Conservation (phyloP, 1,139 yeast genomes). For the Candida glucosophila region DNA sequence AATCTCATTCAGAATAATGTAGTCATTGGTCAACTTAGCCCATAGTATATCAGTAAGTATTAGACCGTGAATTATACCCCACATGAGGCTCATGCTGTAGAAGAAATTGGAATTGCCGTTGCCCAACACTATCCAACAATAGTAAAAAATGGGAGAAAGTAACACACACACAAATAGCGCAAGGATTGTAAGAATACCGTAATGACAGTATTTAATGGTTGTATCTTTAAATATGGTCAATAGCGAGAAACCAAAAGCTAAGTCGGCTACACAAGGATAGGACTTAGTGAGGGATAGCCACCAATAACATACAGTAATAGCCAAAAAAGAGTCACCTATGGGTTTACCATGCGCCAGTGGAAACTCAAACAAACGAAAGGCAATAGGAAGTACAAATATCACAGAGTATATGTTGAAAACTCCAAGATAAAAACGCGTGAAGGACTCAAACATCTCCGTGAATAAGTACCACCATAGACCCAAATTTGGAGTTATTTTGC, state of each 20-base stretch:
- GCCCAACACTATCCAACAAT: conserved; percentile 89
- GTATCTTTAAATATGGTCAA: conserved; percentile 47
- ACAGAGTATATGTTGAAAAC: conserved; percentile 75
- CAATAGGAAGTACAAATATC: conserved; percentile 63
- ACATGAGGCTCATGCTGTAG: conserved; percentile 83
- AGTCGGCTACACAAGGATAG: conserved; percentile 83
- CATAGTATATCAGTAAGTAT: conserved; percentile 72
- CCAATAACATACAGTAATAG: conserved; percentile 52
- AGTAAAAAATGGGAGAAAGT: conserved; percentile 83
- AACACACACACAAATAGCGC: conserved; percentile 29
- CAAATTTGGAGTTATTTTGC: conserved; percentile 71
- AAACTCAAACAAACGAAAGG: conserved; percentile 50
- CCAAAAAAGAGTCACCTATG: conserved; percentile 53
- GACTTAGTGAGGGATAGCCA: conserved; percentile 71
- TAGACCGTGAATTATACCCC: conserved; percentile 64
- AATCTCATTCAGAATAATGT: conserved; percentile 38
- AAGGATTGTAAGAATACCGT: conserved; percentile 25
- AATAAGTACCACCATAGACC: conserved; percentile 99
- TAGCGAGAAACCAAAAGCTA: conserved; percentile 59
- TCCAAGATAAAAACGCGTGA: conserved; percentile 73
- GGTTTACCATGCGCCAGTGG: conserved; percentile 3
- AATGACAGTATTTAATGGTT: conserved; percentile 26
- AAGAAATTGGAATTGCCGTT: conserved; percentile 95
- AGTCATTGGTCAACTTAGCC: conserved; percentile 70
- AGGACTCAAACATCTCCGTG: conserved; percentile 88